A percentile compares a stretch with the other conserved stretches of the same genome.
phyloP scores from a whole-genome alignment of 2,329 filamentous ascomycete genomes.

The Trichoderma aggressivum region DNA sequence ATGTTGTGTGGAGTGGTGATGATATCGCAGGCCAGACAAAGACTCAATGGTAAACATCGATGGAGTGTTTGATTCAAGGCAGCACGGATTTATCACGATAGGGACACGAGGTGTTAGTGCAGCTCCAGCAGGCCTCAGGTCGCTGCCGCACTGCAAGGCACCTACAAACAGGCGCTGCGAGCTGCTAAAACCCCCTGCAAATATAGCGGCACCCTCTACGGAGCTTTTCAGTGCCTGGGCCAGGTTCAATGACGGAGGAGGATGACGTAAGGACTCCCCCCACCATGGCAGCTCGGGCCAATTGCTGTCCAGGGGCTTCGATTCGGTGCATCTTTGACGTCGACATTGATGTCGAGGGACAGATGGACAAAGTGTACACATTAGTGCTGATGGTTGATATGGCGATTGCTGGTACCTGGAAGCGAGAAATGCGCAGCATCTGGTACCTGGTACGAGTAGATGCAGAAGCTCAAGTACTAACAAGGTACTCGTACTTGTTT shows the following conservation, averaged over 20 bases:
- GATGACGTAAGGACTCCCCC: slow-evolving; percentile 14
- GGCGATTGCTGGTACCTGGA: background rate
- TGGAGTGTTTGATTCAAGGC: background rate
- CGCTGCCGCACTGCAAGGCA: background rate
- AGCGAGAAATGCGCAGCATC: background rate
- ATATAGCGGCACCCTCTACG: background rate
- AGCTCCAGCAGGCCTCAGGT: background rate
- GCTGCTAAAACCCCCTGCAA: background rate
- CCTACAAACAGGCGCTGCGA: background rate
- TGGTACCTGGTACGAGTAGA: background rate
- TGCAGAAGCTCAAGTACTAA: background rate
- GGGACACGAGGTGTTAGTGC: background rate
- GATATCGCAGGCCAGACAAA: background rate
- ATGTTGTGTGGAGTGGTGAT: background rate
- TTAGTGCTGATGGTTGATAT: background rate
- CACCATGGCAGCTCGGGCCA: background rate
- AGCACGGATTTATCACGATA: background rate
- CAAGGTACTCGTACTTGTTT: background rate
- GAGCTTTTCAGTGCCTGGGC: background rate
- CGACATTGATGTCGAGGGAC: background rate
- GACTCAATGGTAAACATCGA: background rate
- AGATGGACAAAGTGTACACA: background rate
- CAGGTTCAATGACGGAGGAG: background rate
- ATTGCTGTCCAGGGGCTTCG: background rate
- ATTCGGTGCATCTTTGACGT: background rate